A percentile compares a stretch with the other conserved stretches of the same genome.
Evolutionary conservation across 1,284 basidiomycete species (phyloP).

Genomic region (Cystobasidium pallidum): DNA sequence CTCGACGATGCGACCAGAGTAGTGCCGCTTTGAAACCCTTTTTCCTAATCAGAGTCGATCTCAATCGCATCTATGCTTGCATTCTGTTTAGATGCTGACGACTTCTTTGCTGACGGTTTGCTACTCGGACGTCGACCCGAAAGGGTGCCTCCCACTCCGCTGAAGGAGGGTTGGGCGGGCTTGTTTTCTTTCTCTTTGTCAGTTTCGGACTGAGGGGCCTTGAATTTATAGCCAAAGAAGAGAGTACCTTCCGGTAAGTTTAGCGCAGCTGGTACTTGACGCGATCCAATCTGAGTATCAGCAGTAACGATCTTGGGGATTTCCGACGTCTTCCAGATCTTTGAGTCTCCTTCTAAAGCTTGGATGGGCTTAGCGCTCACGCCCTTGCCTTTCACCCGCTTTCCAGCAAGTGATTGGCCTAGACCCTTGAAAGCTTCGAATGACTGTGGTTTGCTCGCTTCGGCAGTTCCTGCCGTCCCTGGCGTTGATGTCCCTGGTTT

Average conservation of each 20-base stretch:
- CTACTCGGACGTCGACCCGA: conserved; percentile 30
- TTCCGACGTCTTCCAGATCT: conserved; percentile 80
- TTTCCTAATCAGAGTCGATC: conserved; percentile 48
- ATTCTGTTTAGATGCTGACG: conserved; percentile 17
- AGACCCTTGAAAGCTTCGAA: conserved; percentile 94
- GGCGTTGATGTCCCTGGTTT: conserved; percentile 27
- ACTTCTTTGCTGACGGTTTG: conserved; percentile 42
- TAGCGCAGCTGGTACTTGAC: conserved; percentile 83
- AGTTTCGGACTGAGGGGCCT: conserved; percentile 27
- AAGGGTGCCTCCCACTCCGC: conserved; percentile 41
- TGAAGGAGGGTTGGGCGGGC: conserved; percentile 38
- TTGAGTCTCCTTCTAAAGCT: conserved; percentile 75
- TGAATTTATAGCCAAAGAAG: conserved; percentile 77
- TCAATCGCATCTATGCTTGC: conserved; percentile 49
- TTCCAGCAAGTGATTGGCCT: conserved; percentile 82
- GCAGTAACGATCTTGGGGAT: conserved; percentile 78
- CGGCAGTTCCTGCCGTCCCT: conserved; percentile 37
- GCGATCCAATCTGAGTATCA: conserved; percentile 70
- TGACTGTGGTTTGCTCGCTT: conserved; percentile 57
- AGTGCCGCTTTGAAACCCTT: neutral
- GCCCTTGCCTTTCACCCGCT: conserved; percentile 90
- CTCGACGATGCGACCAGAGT: neutral
- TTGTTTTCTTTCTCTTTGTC: conserved; percentile 16
- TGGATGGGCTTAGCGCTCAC: conserved; percentile 79
- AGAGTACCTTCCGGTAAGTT: conserved; percentile 89